Conservation (phyloP, 176 grass and related monocot genomes). For the Musa beccarii region DNA sequence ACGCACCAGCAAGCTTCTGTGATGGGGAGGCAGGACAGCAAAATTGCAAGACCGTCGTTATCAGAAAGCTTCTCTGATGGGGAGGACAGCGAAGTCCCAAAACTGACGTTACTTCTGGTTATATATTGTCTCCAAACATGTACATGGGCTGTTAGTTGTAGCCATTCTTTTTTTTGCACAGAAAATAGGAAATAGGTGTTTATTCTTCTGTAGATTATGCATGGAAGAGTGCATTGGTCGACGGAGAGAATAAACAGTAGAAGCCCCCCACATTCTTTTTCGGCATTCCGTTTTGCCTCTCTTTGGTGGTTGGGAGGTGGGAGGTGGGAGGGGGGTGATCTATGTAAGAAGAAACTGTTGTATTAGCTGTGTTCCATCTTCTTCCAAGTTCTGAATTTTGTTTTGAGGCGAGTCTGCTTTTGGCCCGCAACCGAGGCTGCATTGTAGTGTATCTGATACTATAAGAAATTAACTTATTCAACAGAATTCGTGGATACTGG, state of each 20-base stretch:
- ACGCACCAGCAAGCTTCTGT: constrained; percentile 92
- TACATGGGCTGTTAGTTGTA: neutral
- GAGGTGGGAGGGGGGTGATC: neutral
- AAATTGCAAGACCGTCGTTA: neutral
- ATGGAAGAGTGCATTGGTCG: neutral
- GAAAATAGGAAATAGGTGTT: neutral
- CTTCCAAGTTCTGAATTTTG: too few relatives aligned
- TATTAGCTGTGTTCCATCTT: too few relatives aligned
- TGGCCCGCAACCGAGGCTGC: too few relatives aligned
- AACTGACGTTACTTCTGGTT: neutral
- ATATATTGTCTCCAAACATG: constrained; percentile 1
- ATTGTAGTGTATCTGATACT: too few relatives aligned
- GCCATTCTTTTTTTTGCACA: neutral
- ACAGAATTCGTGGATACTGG: too few relatives aligned
- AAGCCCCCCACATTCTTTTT: neutral
- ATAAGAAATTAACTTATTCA: too few relatives aligned
- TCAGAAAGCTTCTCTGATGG: constrained; percentile 80
- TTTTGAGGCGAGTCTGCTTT: too few relatives aligned
- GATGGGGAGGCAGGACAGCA: constrained; percentile 26
- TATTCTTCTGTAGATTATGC: neutral
- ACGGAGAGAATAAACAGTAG: neutral
- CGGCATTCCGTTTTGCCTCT: neutral
- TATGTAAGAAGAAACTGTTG: neutral
- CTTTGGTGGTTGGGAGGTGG: neutral
- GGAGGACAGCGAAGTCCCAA: constrained; percentile 8